Conservation (phyloP, 225 moss, liverwort and hornwort species). For the Bryum argenteum region DNA sequence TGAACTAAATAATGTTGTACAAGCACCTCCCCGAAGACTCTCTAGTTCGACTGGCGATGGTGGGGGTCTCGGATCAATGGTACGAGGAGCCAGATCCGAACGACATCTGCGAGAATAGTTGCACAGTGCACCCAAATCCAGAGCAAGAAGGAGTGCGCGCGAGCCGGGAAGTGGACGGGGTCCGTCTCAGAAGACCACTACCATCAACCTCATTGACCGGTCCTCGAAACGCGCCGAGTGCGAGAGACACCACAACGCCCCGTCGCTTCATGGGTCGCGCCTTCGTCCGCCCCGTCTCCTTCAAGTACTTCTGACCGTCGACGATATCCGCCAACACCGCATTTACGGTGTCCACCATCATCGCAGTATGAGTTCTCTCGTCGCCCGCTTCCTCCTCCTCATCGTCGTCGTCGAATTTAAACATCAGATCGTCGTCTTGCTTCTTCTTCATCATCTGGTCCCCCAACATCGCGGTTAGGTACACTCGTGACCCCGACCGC, state of each 20-base stretch:
- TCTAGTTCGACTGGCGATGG: not conserved
- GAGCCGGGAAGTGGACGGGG: conserved; percentile 13
- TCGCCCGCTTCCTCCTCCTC: not conserved
- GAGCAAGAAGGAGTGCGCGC: conserved; percentile 34
- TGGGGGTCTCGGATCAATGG: not conserved
- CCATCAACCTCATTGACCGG: conserved; percentile 32
- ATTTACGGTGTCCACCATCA: conserved; percentile 41
- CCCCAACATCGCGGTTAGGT: not conserved
- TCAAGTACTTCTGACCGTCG: conserved; percentile 40
- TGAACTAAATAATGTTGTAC: conserved; percentile 5
- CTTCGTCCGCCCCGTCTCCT: conserved; percentile 47
- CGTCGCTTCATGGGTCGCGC: conserved; percentile 54
- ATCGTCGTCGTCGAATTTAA: not conserved
- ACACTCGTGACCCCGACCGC: conserved; percentile 9
- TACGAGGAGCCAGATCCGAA: conserved; percentile 34
- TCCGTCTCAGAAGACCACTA: conserved; percentile 20
- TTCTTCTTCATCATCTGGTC: not conserved
- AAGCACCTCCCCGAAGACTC: not conserved
- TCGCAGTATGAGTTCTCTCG: not conserved
- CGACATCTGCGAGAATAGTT: conserved; percentile 47
- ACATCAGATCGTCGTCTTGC: conserved; percentile 25
- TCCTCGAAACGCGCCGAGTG: conserved; percentile 30
- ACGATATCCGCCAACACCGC: conserved; percentile 46
- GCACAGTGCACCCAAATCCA: conserved; percentile 39
- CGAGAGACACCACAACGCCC: conserved; percentile 41